Base-by-base conservation (phyloP, 75 land plant species). In the Isoetes taiwanensis region DNA sequence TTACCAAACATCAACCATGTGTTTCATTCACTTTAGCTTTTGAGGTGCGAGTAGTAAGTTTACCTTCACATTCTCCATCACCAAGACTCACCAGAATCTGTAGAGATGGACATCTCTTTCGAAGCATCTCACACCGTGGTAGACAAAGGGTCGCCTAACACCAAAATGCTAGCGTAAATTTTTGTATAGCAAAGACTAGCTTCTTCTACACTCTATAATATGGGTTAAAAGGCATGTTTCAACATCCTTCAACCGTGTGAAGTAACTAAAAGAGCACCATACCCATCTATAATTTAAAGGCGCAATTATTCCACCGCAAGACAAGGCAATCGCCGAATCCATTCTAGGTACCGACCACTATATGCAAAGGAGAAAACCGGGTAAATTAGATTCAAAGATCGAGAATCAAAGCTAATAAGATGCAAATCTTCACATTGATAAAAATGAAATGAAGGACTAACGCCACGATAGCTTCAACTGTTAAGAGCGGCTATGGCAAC, bases 401-500 rank as follows among this genome's bases (percentile, higher is more conserved):
- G n/a, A n/a, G n/a, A n/a, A n/a, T n/a, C n/a, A n/a, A n/a, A n/a
- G n/a, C n/a, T n/a, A n/a, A n/a, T n/a, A n/a, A n/a, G n/a, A n/a
- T n/a, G n/a, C n/a, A n/a, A n/a, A n/a, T n/a, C n/a, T n/a, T n/a
- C n/a, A n/a, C n/a, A n/a, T n/a, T n/a, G n/a, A n/a, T n/a, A n/a
- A n/a, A n/a, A n/a, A n/a, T n/a, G n/a, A n/a, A n/a, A n/a, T n/a
- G n/a, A n/a, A n/a, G n/a, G n/a, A n/a, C n/a, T n/a, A n/a, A n/a
- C n/a, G n/a, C n/a, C n/a, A n/a, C n/a, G n/a, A 43, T 35, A 21
- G 52, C 21, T 30, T 19, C 11, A 85, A 90, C 96, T 86, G 79
- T 82, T 90, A 30, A 85, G 68, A 31, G 96, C 91, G 19, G 86
- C 78, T 21, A 90, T 63, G 67, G 86, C 86, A 27, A 90, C 91